phyloP scores from a whole-genome alignment of 179 eudicot species.

The Heliamphora pulchella region DNA sequence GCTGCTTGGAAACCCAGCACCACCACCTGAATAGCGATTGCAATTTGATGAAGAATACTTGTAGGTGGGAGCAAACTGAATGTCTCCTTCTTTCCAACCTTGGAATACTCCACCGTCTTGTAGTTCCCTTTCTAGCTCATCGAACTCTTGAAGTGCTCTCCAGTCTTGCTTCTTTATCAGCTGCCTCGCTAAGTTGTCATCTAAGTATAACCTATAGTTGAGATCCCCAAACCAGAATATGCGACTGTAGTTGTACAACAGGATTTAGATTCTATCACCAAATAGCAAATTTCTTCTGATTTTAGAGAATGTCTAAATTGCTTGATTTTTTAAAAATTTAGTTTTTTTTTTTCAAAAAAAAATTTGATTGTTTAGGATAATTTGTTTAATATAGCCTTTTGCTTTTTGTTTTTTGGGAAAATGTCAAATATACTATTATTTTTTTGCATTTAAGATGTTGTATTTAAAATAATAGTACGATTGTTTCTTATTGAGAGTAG shows the following conservation, averaged over 20 bases:
- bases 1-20: slow-evolving; percentile 36
- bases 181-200: slow-evolving; percentile 45
- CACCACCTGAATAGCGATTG: slow-evolving; percentile 48
- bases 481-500: too few relatives aligned
- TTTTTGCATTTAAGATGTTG: too few relatives aligned
- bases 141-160: slow-evolving; percentile 45
- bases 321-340: too few relatives aligned
- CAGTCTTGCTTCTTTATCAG: slow-evolving; percentile 39
- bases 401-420: too few relatives aligned
- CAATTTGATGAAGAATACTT: slow-evolving; percentile 44
- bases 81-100: slow-evolving; percentile 63
- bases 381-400: too few relatives aligned
- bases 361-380: too few relatives aligned
- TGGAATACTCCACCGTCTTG: slow-evolving; percentile 50
- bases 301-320: too few relatives aligned
- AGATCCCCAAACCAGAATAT: slow-evolving; percentile 75
- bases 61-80: slow-evolving; percentile 60
- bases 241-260: slow-evolving; percentile 40
- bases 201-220: slow-evolving; percentile 46
- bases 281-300: background rate
- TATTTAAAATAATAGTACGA: too few relatives aligned
- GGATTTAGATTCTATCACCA: background rate
- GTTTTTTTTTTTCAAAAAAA: too few relatives aligned
- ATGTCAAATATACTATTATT: too few relatives aligned
- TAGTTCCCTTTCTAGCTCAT: slow-evolving; percentile 47